These are phyloP conservation scores for Entonaema liquescens DNA, from an alignment of 495 filamentous ascomycete genomes.

Conservation along the genomic window DNA sequence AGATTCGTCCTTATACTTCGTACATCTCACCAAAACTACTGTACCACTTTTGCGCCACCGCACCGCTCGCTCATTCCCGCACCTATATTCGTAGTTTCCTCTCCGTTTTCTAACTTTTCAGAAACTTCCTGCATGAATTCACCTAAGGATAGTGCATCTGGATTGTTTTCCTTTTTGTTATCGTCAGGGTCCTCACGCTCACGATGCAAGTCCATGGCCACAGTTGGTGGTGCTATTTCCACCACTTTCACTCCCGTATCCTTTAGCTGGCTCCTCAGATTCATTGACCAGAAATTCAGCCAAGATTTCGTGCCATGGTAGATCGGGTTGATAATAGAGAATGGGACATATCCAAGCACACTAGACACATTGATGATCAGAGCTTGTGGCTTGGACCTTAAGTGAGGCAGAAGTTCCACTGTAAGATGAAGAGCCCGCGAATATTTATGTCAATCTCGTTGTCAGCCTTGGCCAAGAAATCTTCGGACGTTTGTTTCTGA, in stretches of 20 bases:
- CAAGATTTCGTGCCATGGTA: neutral
- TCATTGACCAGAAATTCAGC: neutral
- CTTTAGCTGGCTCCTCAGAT: neutral
- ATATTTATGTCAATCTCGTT: neutral
- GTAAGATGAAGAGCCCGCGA: neutral
- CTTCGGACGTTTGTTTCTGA: neutral
- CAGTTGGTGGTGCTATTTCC: neutral
- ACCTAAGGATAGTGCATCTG: neutral
- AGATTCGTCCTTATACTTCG: no score
- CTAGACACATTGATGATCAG: neutral
- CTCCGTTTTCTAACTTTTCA: neutral
- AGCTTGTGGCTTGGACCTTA: neutral
- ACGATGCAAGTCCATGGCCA: neutral
- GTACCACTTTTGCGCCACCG: neutral
- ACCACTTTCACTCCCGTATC: neutral
- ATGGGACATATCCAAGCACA: neutral
- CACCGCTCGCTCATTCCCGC: neutral
- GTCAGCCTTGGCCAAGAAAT: neutral
- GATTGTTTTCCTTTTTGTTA: neutral
- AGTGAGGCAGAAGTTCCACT: neutral
- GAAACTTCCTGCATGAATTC: neutral
- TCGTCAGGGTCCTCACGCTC: neutral
- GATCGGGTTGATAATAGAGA: neutral
- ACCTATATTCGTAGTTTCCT: neutral
- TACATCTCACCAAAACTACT: no score